Evolutionary conservation across 106 monocot genomes (phyloP), one percentile per base, ranked within the genome.

Genomic region (Dioscorea alata): DNA sequence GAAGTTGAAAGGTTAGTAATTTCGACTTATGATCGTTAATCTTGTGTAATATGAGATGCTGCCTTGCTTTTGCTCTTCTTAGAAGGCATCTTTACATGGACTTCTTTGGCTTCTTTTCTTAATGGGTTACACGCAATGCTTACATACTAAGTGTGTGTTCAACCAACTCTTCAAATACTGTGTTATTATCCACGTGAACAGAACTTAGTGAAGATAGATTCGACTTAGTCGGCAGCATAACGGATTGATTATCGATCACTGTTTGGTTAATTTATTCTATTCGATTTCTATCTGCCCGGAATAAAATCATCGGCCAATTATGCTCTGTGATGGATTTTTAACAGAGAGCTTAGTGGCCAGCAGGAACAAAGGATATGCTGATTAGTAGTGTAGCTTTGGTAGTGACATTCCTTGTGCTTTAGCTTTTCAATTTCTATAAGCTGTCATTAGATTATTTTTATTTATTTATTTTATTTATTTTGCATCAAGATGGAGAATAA

Each of bases 321-420:
- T 53, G 42, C 53, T 24, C 50, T 78, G 20, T 67, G 21, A 56
- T 33, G 63, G 51, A 56, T 22, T 31, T 16, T 58, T 67, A 49
- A 50, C 61, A 58, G 71, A 60, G 48, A 52, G 31, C 60, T 66
- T 78, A 32, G 66, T 67, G 72, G 62, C 78, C 66, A 66, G 12
- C 59, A 67, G 28, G 50, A 23, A 13, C 52, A 48, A 4, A 50
- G 57, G 23, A 78, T 72, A 51, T 66, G 67, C 60, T 61, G 23
- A 48, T 59, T 23, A 24, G 22, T 63, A 23, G 19, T 66, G 22
- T 63, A 23, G 19, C 72, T 32, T 56, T 62, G 67, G 62, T 61
- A 50, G 50, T 59, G 65, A 66, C 70, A 60, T 66, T 42, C 60
- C 51, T 9, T 65, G 57, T 48, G 68, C 23, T 13, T 63, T 23